Conservation (phyloP, 2,329 filamentous ascomycete genomes). For the Pseudogymnoascus sp. region DNA sequence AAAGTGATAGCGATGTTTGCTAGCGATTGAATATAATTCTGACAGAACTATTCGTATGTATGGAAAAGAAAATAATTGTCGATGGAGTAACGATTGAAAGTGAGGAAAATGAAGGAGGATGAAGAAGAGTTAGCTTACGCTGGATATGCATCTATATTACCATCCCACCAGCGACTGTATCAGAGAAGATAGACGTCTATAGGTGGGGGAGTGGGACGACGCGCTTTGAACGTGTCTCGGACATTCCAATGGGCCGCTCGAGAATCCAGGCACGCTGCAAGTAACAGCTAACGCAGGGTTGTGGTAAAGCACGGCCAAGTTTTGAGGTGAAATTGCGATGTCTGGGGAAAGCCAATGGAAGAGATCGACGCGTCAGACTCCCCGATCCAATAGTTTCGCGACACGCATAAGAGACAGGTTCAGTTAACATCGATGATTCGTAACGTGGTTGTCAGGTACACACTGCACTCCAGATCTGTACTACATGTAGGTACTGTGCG, state of each 20-base stretch:
- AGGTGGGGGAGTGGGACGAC: slow-evolving; percentile 1
- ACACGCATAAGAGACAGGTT: slow-evolving; percentile 3
- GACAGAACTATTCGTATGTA: background rate
- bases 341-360: slow-evolving; percentile 5
- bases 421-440: background rate
- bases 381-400: slow-evolving; percentile 2
- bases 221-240: background rate
- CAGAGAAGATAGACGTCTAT: background rate
- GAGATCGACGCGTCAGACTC: background rate
- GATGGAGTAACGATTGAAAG: background rate
- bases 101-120: background rate
- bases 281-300: slow-evolving; percentile 1
- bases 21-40: background rate
- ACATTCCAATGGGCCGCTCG: background rate
- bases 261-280: background rate
- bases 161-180: background rate
- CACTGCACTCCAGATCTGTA: background rate
- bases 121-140: background rate
- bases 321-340: background rate
- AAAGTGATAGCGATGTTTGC: background rate
- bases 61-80: background rate
- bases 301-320: background rate
- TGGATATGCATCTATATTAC: slow-evolving; percentile 5
- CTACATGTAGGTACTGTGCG: background rate
- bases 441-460: background rate